Evolutionary conservation across 163 green algal genomes (phyloP).

Genomic region (Coccomyxa subellipsoidea): DNA sequence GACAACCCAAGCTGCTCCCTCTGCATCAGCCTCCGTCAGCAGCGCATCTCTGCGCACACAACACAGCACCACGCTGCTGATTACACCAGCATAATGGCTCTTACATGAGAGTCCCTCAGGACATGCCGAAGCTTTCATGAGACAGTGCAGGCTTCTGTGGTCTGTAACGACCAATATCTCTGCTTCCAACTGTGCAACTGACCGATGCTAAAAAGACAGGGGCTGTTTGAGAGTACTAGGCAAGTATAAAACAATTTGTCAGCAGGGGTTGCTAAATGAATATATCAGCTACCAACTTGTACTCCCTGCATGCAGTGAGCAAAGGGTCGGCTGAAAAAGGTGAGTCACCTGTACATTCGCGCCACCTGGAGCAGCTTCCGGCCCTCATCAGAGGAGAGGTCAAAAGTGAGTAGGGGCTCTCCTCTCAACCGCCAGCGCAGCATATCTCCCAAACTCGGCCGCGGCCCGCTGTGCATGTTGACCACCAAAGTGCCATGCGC

Average conservation of each 20-base stretch:
- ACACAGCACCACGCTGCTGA: not conserved
- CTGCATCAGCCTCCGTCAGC: not conserved
- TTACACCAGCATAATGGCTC: not conserved
- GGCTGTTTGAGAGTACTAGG: too few relatives aligned
- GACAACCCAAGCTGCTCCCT: not conserved
- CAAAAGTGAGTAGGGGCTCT: not conserved
- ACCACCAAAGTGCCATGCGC: constrained; percentile 47
- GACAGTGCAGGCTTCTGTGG: too few relatives aligned
- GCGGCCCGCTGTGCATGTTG: constrained; percentile 40
- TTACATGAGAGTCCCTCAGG: not conserved
- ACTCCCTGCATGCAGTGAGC: too few relatives aligned
- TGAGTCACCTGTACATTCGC: not conserved
- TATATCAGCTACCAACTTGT: too few relatives aligned
- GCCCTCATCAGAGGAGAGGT: not conserved
- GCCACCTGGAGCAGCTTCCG: not conserved
- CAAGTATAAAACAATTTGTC: too few relatives aligned
- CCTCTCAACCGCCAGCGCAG: not conserved
- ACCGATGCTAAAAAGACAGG: too few relatives aligned
- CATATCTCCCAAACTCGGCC: not conserved
- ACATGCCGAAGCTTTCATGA: not conserved
- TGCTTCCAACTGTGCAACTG: too few relatives aligned
- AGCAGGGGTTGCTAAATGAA: too few relatives aligned
- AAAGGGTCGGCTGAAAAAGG: too few relatives aligned
- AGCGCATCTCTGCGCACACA: not conserved
- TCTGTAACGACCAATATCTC: too few relatives aligned